Conservation (phyloP, 306 rosid species). For the Acacia confusa region DNA sequence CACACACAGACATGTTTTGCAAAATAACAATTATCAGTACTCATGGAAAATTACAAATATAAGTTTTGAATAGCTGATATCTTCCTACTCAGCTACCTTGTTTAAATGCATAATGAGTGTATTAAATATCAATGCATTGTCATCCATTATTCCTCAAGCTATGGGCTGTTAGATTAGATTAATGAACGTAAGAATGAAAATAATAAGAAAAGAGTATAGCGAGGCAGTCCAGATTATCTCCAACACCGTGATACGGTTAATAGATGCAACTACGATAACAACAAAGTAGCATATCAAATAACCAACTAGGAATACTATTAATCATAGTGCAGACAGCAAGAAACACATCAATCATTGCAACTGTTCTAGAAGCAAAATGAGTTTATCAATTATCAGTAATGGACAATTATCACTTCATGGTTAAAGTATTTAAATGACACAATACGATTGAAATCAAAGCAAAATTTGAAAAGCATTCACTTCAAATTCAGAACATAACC, state of each 20-base stretch:
- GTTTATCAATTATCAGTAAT: background rate
- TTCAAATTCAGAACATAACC: background rate
- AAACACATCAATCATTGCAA: background rate
- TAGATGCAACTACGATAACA: background rate
- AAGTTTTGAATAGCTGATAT: background rate
- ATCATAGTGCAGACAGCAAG: background rate
- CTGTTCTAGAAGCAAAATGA: background rate
- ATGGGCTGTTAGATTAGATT: background rate
- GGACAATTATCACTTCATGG: background rate
- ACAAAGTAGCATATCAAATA: background rate
- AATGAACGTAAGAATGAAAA: background rate
- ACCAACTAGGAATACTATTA: background rate
- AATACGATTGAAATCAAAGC: background rate
- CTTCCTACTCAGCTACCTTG: background rate
- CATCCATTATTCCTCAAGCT: background rate
- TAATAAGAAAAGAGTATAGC: background rate
- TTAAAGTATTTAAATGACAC: background rate
- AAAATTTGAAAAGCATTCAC: background rate
- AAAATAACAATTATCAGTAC: background rate
- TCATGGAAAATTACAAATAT: background rate
- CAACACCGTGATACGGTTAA: background rate
- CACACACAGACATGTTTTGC: background rate
- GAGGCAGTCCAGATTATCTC: background rate
- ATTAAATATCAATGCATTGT: background rate
- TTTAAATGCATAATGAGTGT: background rate